A percentile compares a stretch with the other conserved stretches of the same genome.
phyloP scores from a whole-genome alignment of 257 asterid species.

The Parsonsia alboflavescens region DNA sequence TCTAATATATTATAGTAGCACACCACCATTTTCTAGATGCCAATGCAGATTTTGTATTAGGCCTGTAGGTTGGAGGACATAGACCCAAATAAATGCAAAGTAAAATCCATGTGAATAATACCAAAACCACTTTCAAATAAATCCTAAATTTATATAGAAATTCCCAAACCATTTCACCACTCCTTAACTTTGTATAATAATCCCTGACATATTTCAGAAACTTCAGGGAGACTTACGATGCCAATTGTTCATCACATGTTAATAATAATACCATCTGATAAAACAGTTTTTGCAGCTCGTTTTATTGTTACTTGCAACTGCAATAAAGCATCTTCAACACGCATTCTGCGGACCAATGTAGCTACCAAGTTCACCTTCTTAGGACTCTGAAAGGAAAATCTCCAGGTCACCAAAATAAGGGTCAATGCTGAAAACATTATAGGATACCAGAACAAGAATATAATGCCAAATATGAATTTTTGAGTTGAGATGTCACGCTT shows the following conservation, averaged over 20 bases:
- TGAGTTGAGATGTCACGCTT: neutral
- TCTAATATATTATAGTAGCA: neutral
- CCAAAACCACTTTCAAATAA: neutral
- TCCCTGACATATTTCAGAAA: neutral
- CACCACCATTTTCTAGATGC: neutral
- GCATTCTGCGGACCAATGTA: slow-evolving; percentile 93
- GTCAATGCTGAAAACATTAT: neutral
- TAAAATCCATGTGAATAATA: neutral
- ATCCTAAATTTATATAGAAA: neutral
- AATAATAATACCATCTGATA: slow-evolving; percentile 59
- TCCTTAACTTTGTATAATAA: neutral
- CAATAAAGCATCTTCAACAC: slow-evolving; percentile 90
- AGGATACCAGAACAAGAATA: neutral
- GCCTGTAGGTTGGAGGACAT: neutral
- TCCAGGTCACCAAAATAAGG: slow-evolving; percentile 2
- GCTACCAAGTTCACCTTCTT: slow-evolving; percentile 94
- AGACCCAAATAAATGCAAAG: neutral
- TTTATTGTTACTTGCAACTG: slow-evolving; percentile 90
- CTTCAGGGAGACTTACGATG: neutral
- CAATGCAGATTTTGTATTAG: neutral
- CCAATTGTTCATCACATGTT: neutral
- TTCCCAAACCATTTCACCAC: neutral
- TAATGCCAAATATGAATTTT: neutral
- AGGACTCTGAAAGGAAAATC: slow-evolving; percentile 62
- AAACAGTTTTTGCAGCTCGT: slow-evolving; percentile 92